phyloP scores from a whole-genome alignment of 495 filamentous ascomycete species.

The Lentithecium fluviatile region DNA sequence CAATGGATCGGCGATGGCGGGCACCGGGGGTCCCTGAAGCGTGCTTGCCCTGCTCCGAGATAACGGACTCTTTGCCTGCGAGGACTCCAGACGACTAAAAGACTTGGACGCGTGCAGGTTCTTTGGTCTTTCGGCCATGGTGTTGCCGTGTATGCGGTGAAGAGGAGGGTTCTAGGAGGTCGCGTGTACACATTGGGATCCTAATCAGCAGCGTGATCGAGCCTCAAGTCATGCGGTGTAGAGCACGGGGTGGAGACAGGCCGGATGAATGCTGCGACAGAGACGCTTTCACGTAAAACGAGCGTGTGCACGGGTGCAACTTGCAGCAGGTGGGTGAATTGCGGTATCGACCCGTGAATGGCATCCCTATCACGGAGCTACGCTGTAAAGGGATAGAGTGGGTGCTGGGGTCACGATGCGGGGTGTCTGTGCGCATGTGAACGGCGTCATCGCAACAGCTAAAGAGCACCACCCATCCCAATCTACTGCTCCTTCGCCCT shows the following conservation, averaged over 20 bases:
- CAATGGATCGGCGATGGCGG: constrained; percentile 46
- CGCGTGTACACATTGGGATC: constrained; percentile 10
- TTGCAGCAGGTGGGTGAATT: not conserved
- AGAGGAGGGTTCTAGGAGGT: constrained; percentile 2
- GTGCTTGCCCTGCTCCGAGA: constrained; percentile 61
- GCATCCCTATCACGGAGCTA: too few relatives aligned
- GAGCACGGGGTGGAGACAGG: too few relatives aligned
- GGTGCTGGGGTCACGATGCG: too few relatives aligned
- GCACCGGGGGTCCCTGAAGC: constrained; percentile 54
- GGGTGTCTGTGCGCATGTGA: too few relatives aligned
- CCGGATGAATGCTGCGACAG: not conserved
- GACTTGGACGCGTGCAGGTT: constrained; percentile 50
- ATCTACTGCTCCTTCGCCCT: not conserved
- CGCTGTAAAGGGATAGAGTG: too few relatives aligned
- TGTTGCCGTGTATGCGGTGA: constrained; percentile 11
- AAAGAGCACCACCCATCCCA: not conserved
- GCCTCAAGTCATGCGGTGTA: constrained; percentile 34
- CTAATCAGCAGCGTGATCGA: constrained; percentile 6
- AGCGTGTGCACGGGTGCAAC: too few relatives aligned
- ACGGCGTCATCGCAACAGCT: constrained; percentile 1
- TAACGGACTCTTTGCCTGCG: constrained; percentile 42
- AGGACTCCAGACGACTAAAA: constrained; percentile 56
- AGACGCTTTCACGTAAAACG: too few relatives aligned
- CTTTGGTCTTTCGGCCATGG: constrained; percentile 38
- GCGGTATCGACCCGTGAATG: too few relatives aligned